Evolutionary conservation across 2,329 filamentous ascomycete genomes (phyloP), one percentile per base, ranked within the genome.

Genomic region (Alternaria sp.): DNA sequence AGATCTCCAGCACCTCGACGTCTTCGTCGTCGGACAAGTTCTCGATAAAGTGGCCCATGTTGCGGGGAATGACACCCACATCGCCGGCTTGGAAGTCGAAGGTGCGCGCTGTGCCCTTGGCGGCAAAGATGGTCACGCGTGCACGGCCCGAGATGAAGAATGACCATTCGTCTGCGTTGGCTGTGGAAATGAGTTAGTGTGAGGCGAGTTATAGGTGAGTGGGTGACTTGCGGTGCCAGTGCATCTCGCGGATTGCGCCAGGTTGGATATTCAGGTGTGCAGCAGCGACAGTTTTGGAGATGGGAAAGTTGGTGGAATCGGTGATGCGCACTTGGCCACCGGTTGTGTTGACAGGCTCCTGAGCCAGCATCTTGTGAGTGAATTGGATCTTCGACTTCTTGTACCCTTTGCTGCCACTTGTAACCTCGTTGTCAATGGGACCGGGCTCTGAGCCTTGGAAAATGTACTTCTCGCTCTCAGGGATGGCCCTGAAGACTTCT

Each of bases 41-140:
- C 82, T 94, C 90, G 53, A 94, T 89, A 72, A 92, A 93, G 72
- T 93, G 90, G 3, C 89, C 90, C 83, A 90, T 91, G 72, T 91
- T 91, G 70, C 74, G 83, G 0, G 90, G 90, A 5, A 93, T 89
- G 62, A 93, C 90, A 13, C 88, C 90, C 0, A 92, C 89, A 67
- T 93, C 91, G 2, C 90, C 91, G 1, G 89, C 84, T 5, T 84
- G 79, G 75, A 91, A 93, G 78, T 93, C 87, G 70, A 93, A 93
- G 0, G 90, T 93, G 24, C 89, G 83, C 0, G 90, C 89, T 23
- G 81, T 86, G 28, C 87, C 86, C 66, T 90, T 85, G 2, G 89
- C 84, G 0, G 85, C 88, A 71, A 93, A 93, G 64, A 93, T 85
- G 13, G 90, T 93, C 13, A 92, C 85, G 31, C 90, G 85, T 0